Percentiles rank a stretch among this genome's conserved stretches.
phyloP scores from a whole-genome alignment of 192 early-diverging fungal species.

The Phycomyces nitens region DNA sequence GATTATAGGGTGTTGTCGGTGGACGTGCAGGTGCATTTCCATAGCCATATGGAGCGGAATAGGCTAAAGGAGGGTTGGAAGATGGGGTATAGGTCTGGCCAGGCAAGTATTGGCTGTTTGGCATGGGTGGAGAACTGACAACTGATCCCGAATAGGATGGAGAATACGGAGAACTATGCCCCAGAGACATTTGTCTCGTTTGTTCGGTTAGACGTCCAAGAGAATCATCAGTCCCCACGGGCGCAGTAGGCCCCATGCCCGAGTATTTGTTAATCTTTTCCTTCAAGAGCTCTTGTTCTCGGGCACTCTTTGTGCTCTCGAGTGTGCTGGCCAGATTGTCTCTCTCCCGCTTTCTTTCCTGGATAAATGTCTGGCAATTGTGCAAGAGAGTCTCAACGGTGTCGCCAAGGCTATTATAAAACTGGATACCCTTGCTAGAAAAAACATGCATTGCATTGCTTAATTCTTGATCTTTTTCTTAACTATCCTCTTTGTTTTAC shows the following conservation, averaged over 20 bases:
- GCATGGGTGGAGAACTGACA: not conserved
- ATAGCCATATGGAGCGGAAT: not conserved
- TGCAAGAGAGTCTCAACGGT: conserved; percentile 51
- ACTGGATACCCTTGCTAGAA: conserved; percentile 60
- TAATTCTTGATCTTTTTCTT: not conserved
- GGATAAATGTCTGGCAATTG: conserved; percentile 56
- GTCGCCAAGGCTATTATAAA: conserved; percentile 61
- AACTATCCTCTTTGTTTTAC: conserved; percentile 14
- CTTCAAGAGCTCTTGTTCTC: conserved; percentile 59
- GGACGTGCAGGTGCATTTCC: not conserved
- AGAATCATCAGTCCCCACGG: not conserved
- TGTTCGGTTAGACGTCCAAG: not conserved
- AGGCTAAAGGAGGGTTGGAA: not conserved
- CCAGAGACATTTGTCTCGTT: not conserved
- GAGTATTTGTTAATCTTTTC: conserved; percentile 55
- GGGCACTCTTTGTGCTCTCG: conserved; percentile 47
- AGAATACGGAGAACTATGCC: not conserved
- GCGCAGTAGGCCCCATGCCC: not conserved
- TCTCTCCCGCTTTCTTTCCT: conserved; percentile 59
- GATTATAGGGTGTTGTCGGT: not conserved
- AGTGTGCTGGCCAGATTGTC: conserved; percentile 48
- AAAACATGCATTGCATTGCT: too few species aligned
- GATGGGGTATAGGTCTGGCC: not conserved
- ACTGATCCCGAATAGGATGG: not conserved
- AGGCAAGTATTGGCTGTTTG: not conserved